Evolutionary conservation across 345 rosid species (phyloP).

Genomic region (Brassica nigra): DNA sequence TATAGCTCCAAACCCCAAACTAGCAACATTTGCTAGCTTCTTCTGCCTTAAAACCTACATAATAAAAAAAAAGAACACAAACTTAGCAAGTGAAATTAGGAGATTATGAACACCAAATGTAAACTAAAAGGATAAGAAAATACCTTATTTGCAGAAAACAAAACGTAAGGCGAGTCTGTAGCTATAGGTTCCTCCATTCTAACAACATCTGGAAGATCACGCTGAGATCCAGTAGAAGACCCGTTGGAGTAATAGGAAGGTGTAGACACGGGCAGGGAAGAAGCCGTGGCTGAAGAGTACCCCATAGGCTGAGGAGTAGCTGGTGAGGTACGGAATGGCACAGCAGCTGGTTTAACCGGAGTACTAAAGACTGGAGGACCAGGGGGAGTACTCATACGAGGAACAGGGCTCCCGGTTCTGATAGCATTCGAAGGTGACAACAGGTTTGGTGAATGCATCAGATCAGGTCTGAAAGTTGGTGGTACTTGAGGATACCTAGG

Average conservation of each 20-base stretch:
- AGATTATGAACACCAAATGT: neutral
- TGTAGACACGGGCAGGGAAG: slow-evolving; percentile 78
- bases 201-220: slow-evolving; percentile 53
- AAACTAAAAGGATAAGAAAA: slow-evolving; percentile 14
- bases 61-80: neutral
- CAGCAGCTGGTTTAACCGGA: slow-evolving; percentile 92
- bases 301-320: slow-evolving; percentile 92
- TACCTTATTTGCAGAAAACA: slow-evolving; percentile 87
- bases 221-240: slow-evolving; percentile 53
- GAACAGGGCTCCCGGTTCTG: slow-evolving; percentile 62
- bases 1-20: slow-evolving; percentile 93
- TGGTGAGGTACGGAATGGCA: slow-evolving; percentile 88
- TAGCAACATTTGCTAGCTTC: slow-evolving; percentile 81
- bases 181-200: slow-evolving; percentile 53
- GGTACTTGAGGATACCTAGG: slow-evolving; percentile 64
- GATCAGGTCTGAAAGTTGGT: slow-evolving; percentile 64
- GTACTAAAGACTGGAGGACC: slow-evolving; percentile 89
- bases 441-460: slow-evolving; percentile 53
- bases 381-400: slow-evolving; percentile 90
- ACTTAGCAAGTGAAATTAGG: neutral
- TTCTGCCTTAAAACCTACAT: slow-evolving; percentile 83
- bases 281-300: slow-evolving; percentile 58
- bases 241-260: slow-evolving; percentile 81
- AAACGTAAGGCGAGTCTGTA: slow-evolving; percentile 60
- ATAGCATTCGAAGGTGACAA: slow-evolving; percentile 68